Conservation (phyloP, 805 yeast genomes). For the Dipodascus albidus region DNA sequence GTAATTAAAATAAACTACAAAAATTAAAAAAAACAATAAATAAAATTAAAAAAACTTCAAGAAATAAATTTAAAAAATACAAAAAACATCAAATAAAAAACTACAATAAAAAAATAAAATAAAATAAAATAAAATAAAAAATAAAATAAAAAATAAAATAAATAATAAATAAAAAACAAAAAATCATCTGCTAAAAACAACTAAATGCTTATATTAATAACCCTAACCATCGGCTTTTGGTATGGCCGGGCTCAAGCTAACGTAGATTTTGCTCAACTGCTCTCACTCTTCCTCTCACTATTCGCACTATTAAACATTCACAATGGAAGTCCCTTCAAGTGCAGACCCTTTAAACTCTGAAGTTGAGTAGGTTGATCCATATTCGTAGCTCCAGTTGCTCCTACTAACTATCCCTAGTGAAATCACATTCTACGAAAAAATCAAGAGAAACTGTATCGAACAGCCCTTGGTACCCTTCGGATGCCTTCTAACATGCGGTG, state of each 20-base stretch:
- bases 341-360: background rate
- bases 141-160: too few relatives aligned
- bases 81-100: too few relatives aligned
- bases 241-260: background rate
- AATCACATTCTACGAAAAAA: slow-evolving; percentile 11
- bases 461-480: slow-evolving; percentile 90
- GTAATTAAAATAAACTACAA: too few relatives aligned
- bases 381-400: too few relatives aligned
- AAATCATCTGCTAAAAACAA: background rate
- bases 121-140: too few relatives aligned
- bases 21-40: too few relatives aligned
- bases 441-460: slow-evolving; percentile 46
- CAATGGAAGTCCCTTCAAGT: slow-evolving; percentile 1
- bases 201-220: too few relatives aligned
- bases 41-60: too few relatives aligned
- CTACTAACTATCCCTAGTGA: background rate
- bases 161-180: background rate
- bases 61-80: too few relatives aligned
- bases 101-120: too few relatives aligned
- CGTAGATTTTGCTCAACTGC: background rate
- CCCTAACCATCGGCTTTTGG: background rate
- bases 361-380: background rate
- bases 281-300: background rate
- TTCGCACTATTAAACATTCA: background rate
- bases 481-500: slow-evolving; percentile 63